Evolutionary conservation across 257 asterid species (phyloP).

Genomic region (Nicotiana attenuata): DNA sequence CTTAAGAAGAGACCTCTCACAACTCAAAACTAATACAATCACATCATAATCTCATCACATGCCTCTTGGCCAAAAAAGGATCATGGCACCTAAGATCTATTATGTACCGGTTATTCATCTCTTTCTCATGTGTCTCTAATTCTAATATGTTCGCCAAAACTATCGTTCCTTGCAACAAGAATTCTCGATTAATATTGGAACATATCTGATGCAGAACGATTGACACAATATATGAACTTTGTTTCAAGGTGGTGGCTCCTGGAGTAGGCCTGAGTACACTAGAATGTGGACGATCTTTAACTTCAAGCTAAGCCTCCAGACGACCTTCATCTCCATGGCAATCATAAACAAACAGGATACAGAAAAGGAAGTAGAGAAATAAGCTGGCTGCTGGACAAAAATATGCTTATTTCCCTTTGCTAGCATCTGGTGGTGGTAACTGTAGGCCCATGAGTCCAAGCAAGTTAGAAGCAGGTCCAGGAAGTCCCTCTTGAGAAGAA

Average conservation of each 20-base stretch:
- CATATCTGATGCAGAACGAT: neutral
- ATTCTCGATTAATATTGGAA: too few relatives aligned
- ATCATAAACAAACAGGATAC: neutral
- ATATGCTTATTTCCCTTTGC: slow-evolving; percentile 43
- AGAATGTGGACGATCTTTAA: neutral
- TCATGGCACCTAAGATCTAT: neutral
- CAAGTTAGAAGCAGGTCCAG: slow-evolving; percentile 95
- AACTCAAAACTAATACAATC: neutral
- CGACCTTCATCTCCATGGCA: neutral
- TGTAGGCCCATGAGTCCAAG: slow-evolving; percentile 81
- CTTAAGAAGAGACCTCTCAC: neutral
- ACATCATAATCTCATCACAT: neutral
- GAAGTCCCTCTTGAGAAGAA: slow-evolving; percentile 84
- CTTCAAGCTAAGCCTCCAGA: neutral
- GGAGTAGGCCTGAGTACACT: neutral
- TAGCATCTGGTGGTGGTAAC: slow-evolving; percentile 64
- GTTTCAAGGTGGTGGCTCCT: neutral
- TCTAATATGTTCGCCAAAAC: too few relatives aligned
- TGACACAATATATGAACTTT: neutral
- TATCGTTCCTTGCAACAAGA: too few relatives aligned
- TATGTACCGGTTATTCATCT: neutral
- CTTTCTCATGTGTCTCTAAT: neutral
- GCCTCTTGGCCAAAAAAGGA: neutral
- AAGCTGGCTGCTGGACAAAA: neutral
- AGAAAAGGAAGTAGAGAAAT: neutral